These are phyloP conservation scores for Populus hybrid DNA, from an alignment of 441 rosid species.

Conservation along the genomic window DNA sequence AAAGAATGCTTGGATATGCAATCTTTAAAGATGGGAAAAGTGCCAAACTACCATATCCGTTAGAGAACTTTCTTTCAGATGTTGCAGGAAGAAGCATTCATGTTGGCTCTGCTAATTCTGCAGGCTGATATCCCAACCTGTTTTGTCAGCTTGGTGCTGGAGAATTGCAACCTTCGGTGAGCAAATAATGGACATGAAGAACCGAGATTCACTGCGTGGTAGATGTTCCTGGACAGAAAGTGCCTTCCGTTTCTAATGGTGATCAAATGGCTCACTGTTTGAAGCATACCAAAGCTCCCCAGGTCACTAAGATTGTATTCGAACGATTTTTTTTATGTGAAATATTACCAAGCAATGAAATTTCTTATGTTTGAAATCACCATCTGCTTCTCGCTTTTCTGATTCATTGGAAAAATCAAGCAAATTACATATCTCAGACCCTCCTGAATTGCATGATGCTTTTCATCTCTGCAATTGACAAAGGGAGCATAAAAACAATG, in stretches of 20 bases:
- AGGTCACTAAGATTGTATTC: not conserved
- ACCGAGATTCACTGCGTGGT: slow-evolving; percentile 12
- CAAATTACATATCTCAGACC: slow-evolving; percentile 12
- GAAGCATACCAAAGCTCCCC: slow-evolving; percentile 7
- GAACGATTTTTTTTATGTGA: too few relatives aligned
- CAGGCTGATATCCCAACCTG: slow-evolving; percentile 17
- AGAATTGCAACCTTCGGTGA: slow-evolving; percentile 15
- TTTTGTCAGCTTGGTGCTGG: slow-evolving; percentile 15
- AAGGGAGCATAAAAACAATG: slow-evolving; percentile 67
- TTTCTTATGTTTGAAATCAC: too few relatives aligned
- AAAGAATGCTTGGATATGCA: slow-evolving; percentile 14
- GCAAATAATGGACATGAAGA: slow-evolving; percentile 8
- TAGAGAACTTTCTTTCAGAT: slow-evolving; percentile 8
- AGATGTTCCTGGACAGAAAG: slow-evolving; percentile 19
- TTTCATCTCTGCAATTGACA: slow-evolving; percentile 58
- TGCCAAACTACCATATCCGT: slow-evolving; percentile 7
- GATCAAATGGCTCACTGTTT: slow-evolving; percentile 13
- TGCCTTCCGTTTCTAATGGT: slow-evolving; percentile 17
- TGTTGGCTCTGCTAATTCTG: not conserved
- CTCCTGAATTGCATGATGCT: slow-evolving; percentile 51
- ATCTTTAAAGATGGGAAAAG: slow-evolving; percentile 16
- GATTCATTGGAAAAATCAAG: too few relatives aligned
- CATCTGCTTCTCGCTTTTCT: too few relatives aligned
- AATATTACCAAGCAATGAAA: too few relatives aligned
- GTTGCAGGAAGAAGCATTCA: slow-evolving; percentile 20